Conservation (phyloP, 352 stramenopile species). For the Globisporangium radiosum region DNA sequence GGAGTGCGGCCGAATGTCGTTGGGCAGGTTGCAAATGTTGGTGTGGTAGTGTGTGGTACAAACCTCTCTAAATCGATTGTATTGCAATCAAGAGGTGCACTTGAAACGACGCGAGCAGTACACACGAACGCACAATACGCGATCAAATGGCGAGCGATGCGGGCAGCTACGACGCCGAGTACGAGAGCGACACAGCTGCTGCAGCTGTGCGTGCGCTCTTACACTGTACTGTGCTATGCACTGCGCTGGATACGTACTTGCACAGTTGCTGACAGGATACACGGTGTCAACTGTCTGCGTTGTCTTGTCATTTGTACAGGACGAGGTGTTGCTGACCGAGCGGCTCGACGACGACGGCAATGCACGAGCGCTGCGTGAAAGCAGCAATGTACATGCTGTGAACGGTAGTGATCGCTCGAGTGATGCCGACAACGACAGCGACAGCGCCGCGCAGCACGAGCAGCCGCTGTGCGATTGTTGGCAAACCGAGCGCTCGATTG, state of each 20-base stretch:
- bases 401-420: background rate
- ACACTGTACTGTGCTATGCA: no score
- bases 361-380: background rate
- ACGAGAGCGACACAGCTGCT: constrained; percentile 18
- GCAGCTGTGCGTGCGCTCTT: background rate
- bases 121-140: background rate
- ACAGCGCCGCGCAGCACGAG: background rate
- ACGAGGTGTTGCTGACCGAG: constrained; percentile 9
- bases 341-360: constrained; percentile 3
- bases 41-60: no score
- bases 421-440: background rate
- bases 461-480: background rate
- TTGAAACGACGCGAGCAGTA: no score
- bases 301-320: background rate
- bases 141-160: constrained; percentile 15
- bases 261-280: no score
- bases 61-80: no score
- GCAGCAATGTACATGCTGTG: background rate
- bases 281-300: no score
- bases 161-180: constrained; percentile 17
- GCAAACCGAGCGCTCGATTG: background rate
- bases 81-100: no score
- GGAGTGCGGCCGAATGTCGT: no score
- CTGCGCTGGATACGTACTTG: background rate
- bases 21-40: no score